Evolutionary conservation across 2,329 filamentous ascomycete genomes (phyloP).

Genomic region (Arthrinium phaeospermum): DNA sequence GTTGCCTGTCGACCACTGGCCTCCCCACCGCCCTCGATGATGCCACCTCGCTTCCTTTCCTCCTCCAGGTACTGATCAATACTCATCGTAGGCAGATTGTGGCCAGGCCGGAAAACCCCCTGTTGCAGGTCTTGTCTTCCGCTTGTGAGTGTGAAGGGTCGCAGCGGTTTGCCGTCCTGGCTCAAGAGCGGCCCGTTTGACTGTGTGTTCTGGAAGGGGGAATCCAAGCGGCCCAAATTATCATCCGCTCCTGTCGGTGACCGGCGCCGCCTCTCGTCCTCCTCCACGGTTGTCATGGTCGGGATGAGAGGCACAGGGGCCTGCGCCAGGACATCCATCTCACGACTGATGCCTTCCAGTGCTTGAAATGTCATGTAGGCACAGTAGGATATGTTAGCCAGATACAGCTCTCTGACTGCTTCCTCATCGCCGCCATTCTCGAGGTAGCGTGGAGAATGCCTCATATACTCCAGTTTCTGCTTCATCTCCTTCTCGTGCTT

Average conservation of each 20-base stretch:
- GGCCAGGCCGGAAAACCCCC: slow-evolving; percentile 87
- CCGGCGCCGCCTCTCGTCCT: slow-evolving; percentile 49
- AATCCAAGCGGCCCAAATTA: slow-evolving; percentile 79
- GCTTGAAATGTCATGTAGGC: slow-evolving; percentile 83
- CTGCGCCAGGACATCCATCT: slow-evolving; percentile 80
- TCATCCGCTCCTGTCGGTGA: slow-evolving; percentile 45
- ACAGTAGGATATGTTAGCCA: slow-evolving; percentile 75
- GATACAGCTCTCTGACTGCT: slow-evolving; percentile 76
- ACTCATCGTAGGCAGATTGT: slow-evolving; percentile 95
- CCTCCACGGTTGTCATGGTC: slow-evolving; percentile 52
- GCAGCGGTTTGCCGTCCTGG: slow-evolving; percentile 80
- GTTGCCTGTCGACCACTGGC: slow-evolving; percentile 71
- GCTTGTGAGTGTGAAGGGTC: slow-evolving; percentile 87
- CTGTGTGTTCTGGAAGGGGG: slow-evolving; percentile 58
- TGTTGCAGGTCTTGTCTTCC: slow-evolving; percentile 76
- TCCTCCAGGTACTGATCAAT: slow-evolving; percentile 98
- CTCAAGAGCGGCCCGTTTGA: slow-evolving; percentile 75
- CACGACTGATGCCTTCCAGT: slow-evolving; percentile 85
- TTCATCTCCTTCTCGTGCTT: slow-evolving; percentile 85
- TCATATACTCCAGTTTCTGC: slow-evolving; percentile 71
- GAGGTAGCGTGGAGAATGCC: slow-evolving; percentile 47
- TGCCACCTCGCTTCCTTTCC: slow-evolving; percentile 81
- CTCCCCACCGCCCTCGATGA: slow-evolving; percentile 89
- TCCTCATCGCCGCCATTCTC: slow-evolving; percentile 79
- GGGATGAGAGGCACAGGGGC: slow-evolving; percentile 62